Base-by-base conservation (phyloP, 169 alveolate genomes). In the Cryptosporidium andersoni region DNA sequence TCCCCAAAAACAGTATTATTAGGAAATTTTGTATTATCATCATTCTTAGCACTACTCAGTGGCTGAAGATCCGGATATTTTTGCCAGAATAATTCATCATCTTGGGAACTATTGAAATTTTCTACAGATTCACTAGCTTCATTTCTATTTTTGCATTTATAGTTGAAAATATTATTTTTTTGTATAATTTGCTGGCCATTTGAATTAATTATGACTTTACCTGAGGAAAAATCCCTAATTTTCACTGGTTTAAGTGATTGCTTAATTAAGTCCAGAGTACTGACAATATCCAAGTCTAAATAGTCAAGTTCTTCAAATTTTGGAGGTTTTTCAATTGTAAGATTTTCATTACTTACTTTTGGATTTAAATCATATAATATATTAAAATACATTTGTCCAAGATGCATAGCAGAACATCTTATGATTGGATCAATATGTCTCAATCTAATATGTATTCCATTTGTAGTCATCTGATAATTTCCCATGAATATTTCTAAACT, bases 371-470 rank as follows among this genome's bases (percentile, higher is more conserved):
- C 62, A 36, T 42, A 39, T 9, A 74, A 43, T 39, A 74, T 2
- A 25, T 74, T 74, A 42, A 74, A 48, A 49, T 74, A 74, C 55
- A 74, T 58, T 34, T 74, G 74, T 8, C 85, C 85, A 48, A 74
- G 39, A n/a, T 45, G 60, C 68, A 74, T 74, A 3, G 74, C 53
- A 45, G 64, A 47, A 25, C 58, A 53, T 16, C 85, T 25, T 36
- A 74, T 62, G 16, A 74, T 14, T 45, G 85, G 85, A 40, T 74
- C 85, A 43, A 74, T 74, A 45, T 49, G 55, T 45, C 48, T 60
- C n/a, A 74, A 68, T 37, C 85, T 74, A 9, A 43, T 40, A 42
- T 74, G 85, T 6, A 74, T 74, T 7, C 85, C 85, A n/a, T 74
- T 43, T 40, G 85, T 56, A 52, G 60, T 62, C n/a, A 45, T 55